phyloP scores from a whole-genome alignment of 164 flowering plant genomes.

The Euptelea pleiosperma region DNA sequence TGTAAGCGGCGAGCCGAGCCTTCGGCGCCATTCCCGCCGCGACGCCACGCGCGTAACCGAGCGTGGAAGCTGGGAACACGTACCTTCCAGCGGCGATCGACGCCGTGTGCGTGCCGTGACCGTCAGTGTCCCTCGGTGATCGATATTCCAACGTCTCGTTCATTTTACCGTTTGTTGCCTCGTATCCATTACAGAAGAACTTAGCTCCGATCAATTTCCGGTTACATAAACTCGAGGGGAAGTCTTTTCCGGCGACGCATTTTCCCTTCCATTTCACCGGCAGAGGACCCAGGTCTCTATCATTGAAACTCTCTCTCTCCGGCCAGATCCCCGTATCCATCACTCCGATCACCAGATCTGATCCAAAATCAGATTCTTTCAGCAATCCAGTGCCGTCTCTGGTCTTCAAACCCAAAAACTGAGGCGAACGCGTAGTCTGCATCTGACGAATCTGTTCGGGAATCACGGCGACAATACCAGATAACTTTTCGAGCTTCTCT shows the following conservation, averaged over 20 bases:
- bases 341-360: slow-evolving; percentile 87
- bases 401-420: slow-evolving; percentile 68
- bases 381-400: slow-evolving; percentile 57
- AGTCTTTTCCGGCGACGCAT: slow-evolving; percentile 43
- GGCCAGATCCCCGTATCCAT: slow-evolving; percentile 98
- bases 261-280: slow-evolving; percentile 79
- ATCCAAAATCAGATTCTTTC: slow-evolving; percentile 90
- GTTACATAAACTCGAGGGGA: slow-evolving; percentile 51
- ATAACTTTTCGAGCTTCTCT: slow-evolving; percentile 25
- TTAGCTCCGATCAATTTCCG: slow-evolving; percentile 82
- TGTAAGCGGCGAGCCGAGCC: slow-evolving; percentile 85
- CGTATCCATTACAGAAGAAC: slow-evolving; percentile 69
- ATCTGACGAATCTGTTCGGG: slow-evolving; percentile 73
- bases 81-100: slow-evolving; percentile 94
- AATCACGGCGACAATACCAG: slow-evolving; percentile 52
- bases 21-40: slow-evolving; percentile 98
- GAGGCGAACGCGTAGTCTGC: slow-evolving; percentile 92
- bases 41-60: slow-evolving; percentile 85
- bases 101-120: slow-evolving; percentile 97
- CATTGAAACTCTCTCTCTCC: slow-evolving; percentile 71
- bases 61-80: slow-evolving; percentile 72
- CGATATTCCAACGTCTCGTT: slow-evolving; percentile 67
- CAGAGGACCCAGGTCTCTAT: slow-evolving; percentile 52
- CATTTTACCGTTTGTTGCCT: slow-evolving; percentile 79
- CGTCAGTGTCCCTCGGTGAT: slow-evolving; percentile 84